Evolutionary conservation across 176 grass and related monocot species (phyloP).

Genomic region (Neostapfia colusana): DNA sequence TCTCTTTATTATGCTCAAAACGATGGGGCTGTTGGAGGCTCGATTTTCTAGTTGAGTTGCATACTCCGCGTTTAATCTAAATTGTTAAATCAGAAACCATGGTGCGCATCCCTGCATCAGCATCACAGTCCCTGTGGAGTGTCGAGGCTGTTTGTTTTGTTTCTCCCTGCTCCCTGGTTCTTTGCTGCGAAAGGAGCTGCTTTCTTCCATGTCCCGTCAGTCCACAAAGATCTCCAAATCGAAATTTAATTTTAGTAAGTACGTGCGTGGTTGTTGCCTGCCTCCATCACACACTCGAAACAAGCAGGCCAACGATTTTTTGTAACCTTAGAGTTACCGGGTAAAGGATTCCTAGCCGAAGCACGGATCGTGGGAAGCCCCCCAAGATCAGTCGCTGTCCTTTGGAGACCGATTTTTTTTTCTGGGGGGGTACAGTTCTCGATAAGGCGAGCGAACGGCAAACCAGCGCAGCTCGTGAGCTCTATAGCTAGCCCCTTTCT

Average conservation of each 20-base stretch:
- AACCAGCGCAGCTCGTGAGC: neutral
- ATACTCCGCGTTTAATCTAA: too few species aligned
- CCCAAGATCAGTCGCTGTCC: constrained; percentile 6
- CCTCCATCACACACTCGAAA: neutral
- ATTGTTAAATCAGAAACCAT: neutral
- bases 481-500: neutral
- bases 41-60: too few species aligned
- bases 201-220: neutral
- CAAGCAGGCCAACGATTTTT: neutral
- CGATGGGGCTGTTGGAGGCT: too few species aligned
- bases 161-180: neutral
- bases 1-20: too few species aligned
- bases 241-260: neutral
- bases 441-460: neutral
- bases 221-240: constrained; percentile 15
- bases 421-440: too few species aligned
- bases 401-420: neutral
- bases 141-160: neutral
- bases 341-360: neutral
- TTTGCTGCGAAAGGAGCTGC: neutral
- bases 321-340: neutral
- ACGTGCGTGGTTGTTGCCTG: neutral
- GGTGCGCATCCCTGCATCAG: neutral
- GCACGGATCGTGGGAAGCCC: neutral
- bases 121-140: too few species aligned